Conservation (phyloP, 345 rosid genomes). For the Camelina laxa region DNA sequence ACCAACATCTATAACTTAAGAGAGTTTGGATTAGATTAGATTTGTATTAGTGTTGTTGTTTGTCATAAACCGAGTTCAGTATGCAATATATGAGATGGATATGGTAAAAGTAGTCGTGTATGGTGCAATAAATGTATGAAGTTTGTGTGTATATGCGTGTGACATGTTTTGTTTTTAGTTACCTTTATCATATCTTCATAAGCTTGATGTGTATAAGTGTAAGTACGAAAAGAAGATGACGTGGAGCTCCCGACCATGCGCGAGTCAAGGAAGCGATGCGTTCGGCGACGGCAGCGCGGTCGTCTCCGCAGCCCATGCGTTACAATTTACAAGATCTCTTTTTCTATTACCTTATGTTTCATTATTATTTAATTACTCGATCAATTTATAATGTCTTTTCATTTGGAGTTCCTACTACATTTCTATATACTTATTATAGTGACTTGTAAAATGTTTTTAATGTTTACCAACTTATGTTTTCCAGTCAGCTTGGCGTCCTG, state of each 20-base stretch:
- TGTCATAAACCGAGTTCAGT: too few relatives aligned
- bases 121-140: too few relatives aligned
- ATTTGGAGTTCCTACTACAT: background rate
- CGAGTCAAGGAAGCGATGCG: constrained; percentile 70
- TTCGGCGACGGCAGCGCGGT: constrained; percentile 85
- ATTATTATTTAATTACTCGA: constrained; percentile 14
- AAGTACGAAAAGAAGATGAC: constrained; percentile 33
- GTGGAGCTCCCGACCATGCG: constrained; percentile 52
- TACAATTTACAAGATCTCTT: constrained; percentile 65
- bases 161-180: too few relatives aligned
- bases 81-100: too few relatives aligned
- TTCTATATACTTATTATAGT: background rate
- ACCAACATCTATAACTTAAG: background rate
- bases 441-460: constrained; percentile 1
- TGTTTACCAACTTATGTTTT: constrained; percentile 25
- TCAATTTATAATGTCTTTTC: background rate
- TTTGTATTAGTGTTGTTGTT: too few relatives aligned
- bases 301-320: constrained; percentile 60
- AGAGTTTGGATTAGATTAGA: background rate
- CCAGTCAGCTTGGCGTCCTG: constrained; percentile 19
- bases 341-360: constrained; percentile 12
- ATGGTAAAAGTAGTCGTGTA: too few relatives aligned
- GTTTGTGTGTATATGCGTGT: too few relatives aligned
- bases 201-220: too few relatives aligned
- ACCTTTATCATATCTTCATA: too few relatives aligned